A percentile compares a stretch with the other conserved stretches of the same genome.
These are phyloP conservation scores for Daucus carota DNA, from an alignment of 129 eudicot genomes.

Conservation along the genomic window DNA sequence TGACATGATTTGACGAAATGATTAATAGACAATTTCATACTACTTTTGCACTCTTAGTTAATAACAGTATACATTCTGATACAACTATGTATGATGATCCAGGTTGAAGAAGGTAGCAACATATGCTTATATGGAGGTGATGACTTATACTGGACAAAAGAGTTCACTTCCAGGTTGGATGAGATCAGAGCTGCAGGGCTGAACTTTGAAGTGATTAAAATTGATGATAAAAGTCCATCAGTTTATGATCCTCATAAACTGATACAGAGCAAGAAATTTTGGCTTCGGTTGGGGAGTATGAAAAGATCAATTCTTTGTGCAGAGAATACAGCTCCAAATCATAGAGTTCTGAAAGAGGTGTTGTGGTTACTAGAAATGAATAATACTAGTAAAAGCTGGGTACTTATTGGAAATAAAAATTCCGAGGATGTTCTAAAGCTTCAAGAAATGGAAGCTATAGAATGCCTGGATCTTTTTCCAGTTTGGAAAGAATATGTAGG, in stretches of 20 bases:
- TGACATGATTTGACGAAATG: not conserved
- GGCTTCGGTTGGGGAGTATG: constrained; percentile 62
- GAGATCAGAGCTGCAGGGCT: constrained; percentile 32
- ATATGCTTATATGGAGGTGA: constrained; percentile 63
- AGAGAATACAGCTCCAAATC: constrained; percentile 15
- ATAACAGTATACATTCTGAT: not conserved
- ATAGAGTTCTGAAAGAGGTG: constrained; percentile 29
- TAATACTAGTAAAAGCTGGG: constrained; percentile 34
- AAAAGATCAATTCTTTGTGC: constrained; percentile 29
- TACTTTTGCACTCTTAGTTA: not conserved
- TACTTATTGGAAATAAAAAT: constrained; percentile 36
- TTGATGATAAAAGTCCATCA: constrained; percentile 47
- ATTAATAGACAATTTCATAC: no score
- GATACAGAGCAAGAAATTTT: constrained; percentile 34
- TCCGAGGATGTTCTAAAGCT: constrained; percentile 40
- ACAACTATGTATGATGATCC: constrained; percentile 13
- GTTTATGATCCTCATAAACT: constrained; percentile 28
- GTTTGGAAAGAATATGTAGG: constrained; percentile 37
- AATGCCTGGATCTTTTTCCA: constrained; percentile 23
- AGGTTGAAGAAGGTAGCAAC: constrained; percentile 46
- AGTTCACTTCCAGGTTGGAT: constrained; percentile 40
- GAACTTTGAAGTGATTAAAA: constrained; percentile 51
- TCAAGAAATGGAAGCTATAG: constrained; percentile 21
- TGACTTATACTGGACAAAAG: constrained; percentile 56
- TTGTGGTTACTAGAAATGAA: constrained; percentile 33